These are phyloP conservation scores for Myriosclerotinia scirpicola DNA, from an alignment of 2,329 filamentous ascomycete species.

Conservation along the genomic window DNA sequence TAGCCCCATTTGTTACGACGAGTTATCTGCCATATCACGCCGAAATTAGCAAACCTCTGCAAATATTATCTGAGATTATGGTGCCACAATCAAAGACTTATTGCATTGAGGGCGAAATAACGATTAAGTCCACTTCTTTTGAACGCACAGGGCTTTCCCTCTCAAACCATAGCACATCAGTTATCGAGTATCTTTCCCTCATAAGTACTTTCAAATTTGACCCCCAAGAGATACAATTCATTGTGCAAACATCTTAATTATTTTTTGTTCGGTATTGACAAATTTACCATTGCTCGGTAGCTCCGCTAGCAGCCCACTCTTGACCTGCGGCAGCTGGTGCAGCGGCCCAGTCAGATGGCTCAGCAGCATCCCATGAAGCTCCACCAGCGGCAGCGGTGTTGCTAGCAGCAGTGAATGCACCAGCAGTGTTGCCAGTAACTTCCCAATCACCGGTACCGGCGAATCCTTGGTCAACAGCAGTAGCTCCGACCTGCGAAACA, in stretches of 20 bases:
- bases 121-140: constrained; percentile 45
- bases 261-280: constrained; percentile 26
- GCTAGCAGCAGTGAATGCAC: constrained; percentile 56
- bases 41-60: constrained; percentile 14
- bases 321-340: constrained; percentile 46
- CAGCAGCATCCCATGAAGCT: constrained; percentile 61
- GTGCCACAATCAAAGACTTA: constrained; percentile 21
- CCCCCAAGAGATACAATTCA: constrained; percentile 40
- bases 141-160: constrained; percentile 98
- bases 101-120: constrained; percentile 26
- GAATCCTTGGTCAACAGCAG: constrained; percentile 77
- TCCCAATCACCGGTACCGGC: constrained; percentile 74
- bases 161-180: constrained; percentile 48
- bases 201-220: constrained; percentile 77
- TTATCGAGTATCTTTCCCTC: constrained; percentile 97
- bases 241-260: constrained; percentile 29
- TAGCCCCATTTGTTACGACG: constrained; percentile 14
- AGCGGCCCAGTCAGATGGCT: constrained; percentile 49
- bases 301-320: constrained; percentile 57
- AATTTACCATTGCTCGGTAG: constrained; percentile 41
- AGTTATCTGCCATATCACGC: not conserved
- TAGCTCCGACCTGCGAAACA: constrained; percentile 57
- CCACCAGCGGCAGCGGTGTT: constrained; percentile 61
- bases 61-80: constrained; percentile 18
- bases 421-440: constrained; percentile 62